phyloP scores from a whole-genome alignment of 1,284 basidiomycete genomes.

The Apiotrichum montevideense region DNA sequence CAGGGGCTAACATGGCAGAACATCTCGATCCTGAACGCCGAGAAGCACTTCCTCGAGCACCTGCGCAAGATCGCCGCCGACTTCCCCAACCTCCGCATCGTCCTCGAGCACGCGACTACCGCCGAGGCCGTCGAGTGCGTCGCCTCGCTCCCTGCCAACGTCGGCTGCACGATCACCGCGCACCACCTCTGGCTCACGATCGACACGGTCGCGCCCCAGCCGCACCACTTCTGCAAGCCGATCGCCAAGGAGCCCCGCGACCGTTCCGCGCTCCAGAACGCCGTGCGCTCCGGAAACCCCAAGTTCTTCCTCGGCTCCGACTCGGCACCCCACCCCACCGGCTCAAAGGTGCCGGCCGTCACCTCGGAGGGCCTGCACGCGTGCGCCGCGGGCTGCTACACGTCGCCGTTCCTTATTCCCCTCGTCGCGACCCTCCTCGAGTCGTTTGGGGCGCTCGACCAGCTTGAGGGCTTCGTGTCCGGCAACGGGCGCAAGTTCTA shows the following conservation, averaged over 20 bases:
- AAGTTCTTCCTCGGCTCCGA: slow-evolving; percentile 98
- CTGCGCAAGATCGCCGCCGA: slow-evolving; percentile 71
- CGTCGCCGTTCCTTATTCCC: slow-evolving; percentile 81
- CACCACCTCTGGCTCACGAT: slow-evolving; percentile 93
- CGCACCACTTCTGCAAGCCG: slow-evolving; percentile 96
- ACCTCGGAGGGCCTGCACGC: slow-evolving; percentile 48
- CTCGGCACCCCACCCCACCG: slow-evolving; percentile 84
- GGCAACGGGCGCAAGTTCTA: slow-evolving; percentile 76
- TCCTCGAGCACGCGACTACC: slow-evolving; percentile 98
- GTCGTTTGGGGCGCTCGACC: slow-evolving; percentile 74
- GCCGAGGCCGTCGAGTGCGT: slow-evolving; percentile 89
- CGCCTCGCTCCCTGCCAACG: slow-evolving; percentile 74
- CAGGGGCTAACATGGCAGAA: slow-evolving; percentile 54
- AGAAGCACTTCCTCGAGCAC: slow-evolving; percentile 83
- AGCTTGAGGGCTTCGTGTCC: slow-evolving; percentile 71
- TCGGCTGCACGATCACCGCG: slow-evolving; percentile 94
- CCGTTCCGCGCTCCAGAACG: slow-evolving; percentile 71
- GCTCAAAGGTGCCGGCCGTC: slow-evolving; percentile 63
- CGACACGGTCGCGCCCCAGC: slow-evolving; percentile 95
- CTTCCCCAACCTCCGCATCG: slow-evolving; percentile 92
- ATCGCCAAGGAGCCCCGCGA: slow-evolving; percentile 96
- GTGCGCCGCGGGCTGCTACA: slow-evolving; percentile 92
- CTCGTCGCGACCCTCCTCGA: slow-evolving; percentile 73
- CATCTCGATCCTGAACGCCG: slow-evolving; percentile 90
- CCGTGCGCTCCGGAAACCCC: slow-evolving; percentile 79